A percentile compares a stretch with the other conserved stretches of the same genome.
Conservation (phyloP, 1,139 yeast genomes). For the Petasospora rhodanensis region DNA sequence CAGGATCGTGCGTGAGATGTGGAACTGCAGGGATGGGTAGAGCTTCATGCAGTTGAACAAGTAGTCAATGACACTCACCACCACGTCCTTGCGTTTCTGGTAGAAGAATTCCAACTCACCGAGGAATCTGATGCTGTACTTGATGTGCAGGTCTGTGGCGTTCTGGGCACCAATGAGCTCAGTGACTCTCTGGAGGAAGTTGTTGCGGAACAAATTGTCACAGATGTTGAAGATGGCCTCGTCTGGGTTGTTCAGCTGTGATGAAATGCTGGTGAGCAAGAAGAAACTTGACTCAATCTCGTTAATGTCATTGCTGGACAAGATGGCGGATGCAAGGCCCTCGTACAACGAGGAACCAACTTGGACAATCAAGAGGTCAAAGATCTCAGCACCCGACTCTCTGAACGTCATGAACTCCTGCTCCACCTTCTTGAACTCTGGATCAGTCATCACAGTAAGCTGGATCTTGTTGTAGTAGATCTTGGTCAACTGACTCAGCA, state of each 20-base stretch:
- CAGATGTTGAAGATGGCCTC: conserved; percentile 24
- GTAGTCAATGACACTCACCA: conserved; percentile 42
- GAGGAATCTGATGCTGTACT: conserved; percentile 48
- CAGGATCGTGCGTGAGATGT: conserved; percentile 56
- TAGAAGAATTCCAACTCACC: conserved; percentile 55
- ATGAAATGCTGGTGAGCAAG: conserved; percentile 40
- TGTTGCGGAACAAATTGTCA: conserved; percentile 27
- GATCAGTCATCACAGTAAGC: conserved; percentile 29
- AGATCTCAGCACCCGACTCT: conserved; percentile 68
- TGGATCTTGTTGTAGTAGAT: conserved; percentile 63
- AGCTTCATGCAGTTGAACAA: conserved; percentile 36
- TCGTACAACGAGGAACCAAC: conserved; percentile 54
- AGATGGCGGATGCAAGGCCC: conserved; percentile 42
- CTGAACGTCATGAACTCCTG: conserved; percentile 65
- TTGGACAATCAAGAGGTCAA: conserved; percentile 64
- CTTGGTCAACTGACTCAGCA: conserved; percentile 44
- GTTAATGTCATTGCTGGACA: conserved; percentile 31
- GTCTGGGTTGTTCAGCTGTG: conserved; percentile 29
- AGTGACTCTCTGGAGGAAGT: conserved; percentile 22
- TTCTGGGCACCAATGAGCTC: conserved; percentile 3
- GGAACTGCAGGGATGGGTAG: conserved; percentile 27
- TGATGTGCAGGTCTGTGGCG: conserved; percentile 27
- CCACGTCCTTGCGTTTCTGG: conserved; percentile 37
- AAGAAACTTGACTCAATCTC: conserved; percentile 70
- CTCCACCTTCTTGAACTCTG: conserved; percentile 19